Base-by-base conservation (phyloP, 2,329 filamentous ascomycete genomes). In the Aspergillus fischeri region DNA sequence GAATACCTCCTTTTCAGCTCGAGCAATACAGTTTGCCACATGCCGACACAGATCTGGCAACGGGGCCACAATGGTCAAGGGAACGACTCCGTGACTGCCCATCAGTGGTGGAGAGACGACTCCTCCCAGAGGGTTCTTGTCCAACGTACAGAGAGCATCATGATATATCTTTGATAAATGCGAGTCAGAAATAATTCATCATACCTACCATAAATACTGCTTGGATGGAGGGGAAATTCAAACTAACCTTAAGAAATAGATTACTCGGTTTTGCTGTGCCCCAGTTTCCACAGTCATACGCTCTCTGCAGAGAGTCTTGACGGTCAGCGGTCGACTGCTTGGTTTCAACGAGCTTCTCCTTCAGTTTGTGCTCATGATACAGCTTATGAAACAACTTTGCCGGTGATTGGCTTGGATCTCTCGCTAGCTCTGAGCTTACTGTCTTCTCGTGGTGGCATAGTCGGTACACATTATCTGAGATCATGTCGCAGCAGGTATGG, bases 11-110 rank as follows among this genome's bases (percentile, higher is more conserved):
- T 81, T 82, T 65, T 90, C 81, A 0, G 90, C 90, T 3, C 86
- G 80, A 2, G 82, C 88, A 35, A 93, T 92, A 21, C 90, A 77
- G 63, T 92, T 92, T 1, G 88, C 85, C 75, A 90, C 88, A 70
- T 92, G 89, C 1, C 88, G 81, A 59, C 84, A 84, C 28, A 92
- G 84, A 68, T 92, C 89, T 0, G 86, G 85, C 24, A 90, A 80
- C 63, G 83, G 82, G 0, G 84, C 86, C 28, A 92, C 84, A 44
- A 91, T 81, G 0, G 87, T 88, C 61, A 92, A 71, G 0, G 88
- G 89, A 8, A 88, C 74, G 0, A 83, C 82, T 3, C 89, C 90
- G 58, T 77, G 79, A 61, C 80, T 84, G 51, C 85, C 86, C 70
- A 82, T 78, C 54, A 88, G 72, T 27, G 81, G 79, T 10, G 85